These are phyloP conservation scores for Astrothelium macrocarpum DNA, from an alignment of 495 filamentous ascomycete genomes.

Conservation along the genomic window DNA sequence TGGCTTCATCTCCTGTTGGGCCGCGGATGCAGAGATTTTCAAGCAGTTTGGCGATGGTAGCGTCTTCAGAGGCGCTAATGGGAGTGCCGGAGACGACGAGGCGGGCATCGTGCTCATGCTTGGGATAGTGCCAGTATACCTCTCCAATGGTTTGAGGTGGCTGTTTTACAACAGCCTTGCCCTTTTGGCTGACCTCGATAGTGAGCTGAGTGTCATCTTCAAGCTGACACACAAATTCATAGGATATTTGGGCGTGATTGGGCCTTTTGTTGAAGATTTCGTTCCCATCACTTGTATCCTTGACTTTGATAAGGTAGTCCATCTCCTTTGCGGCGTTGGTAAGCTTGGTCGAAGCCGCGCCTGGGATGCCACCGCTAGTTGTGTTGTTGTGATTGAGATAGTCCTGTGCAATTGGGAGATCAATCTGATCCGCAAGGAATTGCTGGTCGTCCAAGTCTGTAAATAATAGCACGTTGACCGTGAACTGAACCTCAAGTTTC, in stretches of 20 bases:
- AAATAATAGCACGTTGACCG: neutral
- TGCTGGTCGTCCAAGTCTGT: neutral
- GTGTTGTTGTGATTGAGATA: neutral
- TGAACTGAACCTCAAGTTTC: neutral
- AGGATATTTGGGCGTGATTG: neutral
- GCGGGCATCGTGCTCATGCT: conserved; percentile 39
- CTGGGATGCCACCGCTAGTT: neutral
- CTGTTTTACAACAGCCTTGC: neutral
- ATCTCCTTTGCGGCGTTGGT: neutral
- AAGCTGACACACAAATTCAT: neutral
- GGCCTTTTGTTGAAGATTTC: neutral
- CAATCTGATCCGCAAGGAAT: neutral
- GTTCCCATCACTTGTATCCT: neutral
- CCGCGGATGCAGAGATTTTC: conserved; percentile 27
- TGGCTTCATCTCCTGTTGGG: neutral
- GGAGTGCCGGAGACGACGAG: conserved; percentile 20
- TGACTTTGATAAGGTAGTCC: neutral
- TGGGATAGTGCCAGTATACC: conserved; percentile 36
- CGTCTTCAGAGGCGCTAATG: conserved; percentile 14
- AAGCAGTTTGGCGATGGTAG: conserved; percentile 25
- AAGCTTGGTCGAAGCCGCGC: neutral
- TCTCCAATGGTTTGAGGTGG: conserved; percentile 16
- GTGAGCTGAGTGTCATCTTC: neutral
- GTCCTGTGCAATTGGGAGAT: neutral
- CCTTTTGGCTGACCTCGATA: neutral